A percentile compares a stretch with the other conserved stretches of the same genome.
Conservation (phyloP, 1,139 yeast genomes). For the Suhomyces chickasaworum region DNA sequence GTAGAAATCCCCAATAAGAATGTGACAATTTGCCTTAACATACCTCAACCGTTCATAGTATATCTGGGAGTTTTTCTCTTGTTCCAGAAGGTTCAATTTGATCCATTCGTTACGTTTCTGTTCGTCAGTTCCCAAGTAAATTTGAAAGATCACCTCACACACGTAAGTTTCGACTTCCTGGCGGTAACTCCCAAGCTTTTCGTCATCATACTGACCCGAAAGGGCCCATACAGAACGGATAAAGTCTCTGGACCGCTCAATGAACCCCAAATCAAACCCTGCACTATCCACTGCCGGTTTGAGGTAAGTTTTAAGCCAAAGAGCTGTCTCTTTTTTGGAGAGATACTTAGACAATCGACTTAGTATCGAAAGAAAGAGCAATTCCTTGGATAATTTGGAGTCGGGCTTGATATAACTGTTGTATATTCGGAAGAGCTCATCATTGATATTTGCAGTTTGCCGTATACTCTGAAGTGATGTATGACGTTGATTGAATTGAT, state of each 20-base stretch:
- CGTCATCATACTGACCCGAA: slow-evolving; percentile 28
- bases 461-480: slow-evolving; percentile 38
- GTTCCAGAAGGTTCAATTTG: slow-evolving; percentile 20
- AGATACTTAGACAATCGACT: slow-evolving; percentile 41
- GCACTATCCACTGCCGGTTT: slow-evolving; percentile 64
- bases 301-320: slow-evolving; percentile 58
- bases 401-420: slow-evolving; percentile 37
- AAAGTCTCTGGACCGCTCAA: slow-evolving; percentile 45
- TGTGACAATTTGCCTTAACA: slow-evolving; percentile 44
- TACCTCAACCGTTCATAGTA: slow-evolving; percentile 53
- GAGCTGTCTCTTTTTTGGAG: slow-evolving; percentile 39
- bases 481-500: slow-evolving; percentile 39
- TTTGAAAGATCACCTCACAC: slow-evolving; percentile 32
- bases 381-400: slow-evolving; percentile 37
- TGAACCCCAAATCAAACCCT: slow-evolving; percentile 47
- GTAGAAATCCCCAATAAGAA: slow-evolving; percentile 45
- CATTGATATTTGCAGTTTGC: slow-evolving; percentile 46
- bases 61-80: slow-evolving; percentile 31
- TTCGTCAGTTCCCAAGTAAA: slow-evolving; percentile 29
- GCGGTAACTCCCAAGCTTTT: slow-evolving; percentile 26
- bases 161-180: slow-evolving; percentile 27
- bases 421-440: slow-evolving; percentile 51
- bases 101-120: slow-evolving; percentile 7
- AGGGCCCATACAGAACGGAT: slow-evolving; percentile 33
- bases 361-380: slow-evolving; percentile 50